Conservation (phyloP, 2,329 filamentous ascomycete species). For the Colletotrichum lupini region DNA sequence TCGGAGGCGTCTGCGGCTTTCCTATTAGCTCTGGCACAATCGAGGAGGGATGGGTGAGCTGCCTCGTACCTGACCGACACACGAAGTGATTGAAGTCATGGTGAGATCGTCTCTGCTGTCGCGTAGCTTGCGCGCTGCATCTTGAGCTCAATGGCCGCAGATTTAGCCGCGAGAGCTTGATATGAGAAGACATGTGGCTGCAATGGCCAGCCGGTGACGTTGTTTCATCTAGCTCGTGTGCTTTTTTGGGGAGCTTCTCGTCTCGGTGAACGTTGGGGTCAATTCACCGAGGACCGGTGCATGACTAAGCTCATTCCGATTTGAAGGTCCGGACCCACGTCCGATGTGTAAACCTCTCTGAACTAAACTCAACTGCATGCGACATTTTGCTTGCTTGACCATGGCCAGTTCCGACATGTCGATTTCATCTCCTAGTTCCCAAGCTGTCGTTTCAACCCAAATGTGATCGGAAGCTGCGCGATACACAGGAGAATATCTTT, state of each 20-base stretch:
- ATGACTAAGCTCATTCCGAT: conserved; percentile 6
- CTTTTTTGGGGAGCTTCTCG: not conserved
- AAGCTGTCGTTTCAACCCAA: not conserved
- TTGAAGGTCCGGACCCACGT: not conserved
- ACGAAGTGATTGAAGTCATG: conserved; percentile 36
- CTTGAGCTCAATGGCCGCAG: conserved; percentile 11
- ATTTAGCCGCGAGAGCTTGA: conserved; percentile 28
- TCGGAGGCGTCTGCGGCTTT: not conserved
- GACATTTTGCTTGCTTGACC: not conserved
- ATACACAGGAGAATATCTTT: not conserved
- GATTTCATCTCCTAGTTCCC: too few species aligned
- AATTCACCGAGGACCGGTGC: not conserved
- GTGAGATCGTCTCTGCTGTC: not conserved
- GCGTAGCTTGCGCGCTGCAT: not conserved
- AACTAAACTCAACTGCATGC: not conserved
- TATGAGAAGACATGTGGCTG: conserved; percentile 35
- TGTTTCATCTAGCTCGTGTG: not conserved
- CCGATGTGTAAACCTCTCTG: not conserved
- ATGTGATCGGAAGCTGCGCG: not conserved
- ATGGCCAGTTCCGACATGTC: too few species aligned
- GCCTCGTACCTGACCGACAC: conserved; percentile 8
- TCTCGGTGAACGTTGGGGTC: not conserved
- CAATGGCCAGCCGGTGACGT: conserved; percentile 8
- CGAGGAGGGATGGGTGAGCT: not conserved
- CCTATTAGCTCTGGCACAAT: not conserved